Percentiles rank a stretch among this genome's conserved stretches.
These are phyloP conservation scores for Ensete ventricosum DNA, from an alignment of 176 grass and related monocot species.

Conservation along the genomic window DNA sequence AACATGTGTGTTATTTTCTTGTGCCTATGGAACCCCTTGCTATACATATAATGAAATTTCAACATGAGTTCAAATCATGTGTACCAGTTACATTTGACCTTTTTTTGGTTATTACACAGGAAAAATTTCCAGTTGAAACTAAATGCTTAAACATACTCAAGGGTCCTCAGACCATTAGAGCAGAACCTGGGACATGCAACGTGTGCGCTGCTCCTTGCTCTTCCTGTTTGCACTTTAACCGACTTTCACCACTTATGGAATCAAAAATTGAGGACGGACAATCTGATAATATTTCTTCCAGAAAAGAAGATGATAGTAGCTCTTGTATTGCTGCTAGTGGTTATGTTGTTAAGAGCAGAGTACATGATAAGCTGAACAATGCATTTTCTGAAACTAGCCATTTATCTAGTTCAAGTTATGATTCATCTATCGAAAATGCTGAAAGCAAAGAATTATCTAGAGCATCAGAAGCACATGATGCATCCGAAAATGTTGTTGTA, in stretches of 20 bases:
- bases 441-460: slow-evolving; percentile 3
- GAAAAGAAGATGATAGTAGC: slow-evolving; percentile 15
- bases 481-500: not conserved
- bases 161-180: slow-evolving; percentile 1
- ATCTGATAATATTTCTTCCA: slow-evolving; percentile 9
- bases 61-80: not conserved
- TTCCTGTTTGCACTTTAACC: slow-evolving; percentile 29
- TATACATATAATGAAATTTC: not conserved
- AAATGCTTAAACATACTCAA: slow-evolving; percentile 10
- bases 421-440: slow-evolving; percentile 12
- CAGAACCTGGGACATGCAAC: slow-evolving; percentile 26
- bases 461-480: not conserved
- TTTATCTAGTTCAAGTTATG: slow-evolving; percentile 1
- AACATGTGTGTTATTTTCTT: no score
- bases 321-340: slow-evolving; percentile 18
- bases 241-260: not conserved
- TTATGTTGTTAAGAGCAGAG: slow-evolving; percentile 10
- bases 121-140: slow-evolving; percentile 15
- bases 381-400: slow-evolving; percentile 4
- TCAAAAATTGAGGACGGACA: slow-evolving; percentile 17
- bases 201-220: slow-evolving; percentile 35
- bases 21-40: no score
- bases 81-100: slow-evolving; percentile 8
- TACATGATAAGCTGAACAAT: slow-evolving; percentile 2
- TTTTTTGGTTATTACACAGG: slow-evolving; percentile 18